phyloP scores from a whole-genome alignment of 129 eudicot genomes.

The Deinandra increscens region DNA sequence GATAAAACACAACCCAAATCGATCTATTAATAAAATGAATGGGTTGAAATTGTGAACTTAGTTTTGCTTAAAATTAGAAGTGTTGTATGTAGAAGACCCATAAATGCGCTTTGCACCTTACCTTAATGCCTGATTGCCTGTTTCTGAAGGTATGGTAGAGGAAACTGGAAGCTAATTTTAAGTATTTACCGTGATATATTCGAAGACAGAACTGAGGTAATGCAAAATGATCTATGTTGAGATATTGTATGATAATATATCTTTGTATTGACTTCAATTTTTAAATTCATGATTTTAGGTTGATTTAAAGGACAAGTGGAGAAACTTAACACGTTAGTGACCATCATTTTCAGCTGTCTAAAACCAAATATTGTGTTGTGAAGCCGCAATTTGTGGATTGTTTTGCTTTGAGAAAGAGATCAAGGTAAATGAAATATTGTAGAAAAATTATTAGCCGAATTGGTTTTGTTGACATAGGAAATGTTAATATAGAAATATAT shows the following conservation, averaged over 20 bases:
- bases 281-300: conserved; percentile 38
- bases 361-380: conserved; percentile 9
- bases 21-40: neutral
- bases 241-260: neutral
- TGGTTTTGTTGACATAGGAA: neutral
- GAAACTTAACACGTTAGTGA: conserved; percentile 47
- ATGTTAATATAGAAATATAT: neutral
- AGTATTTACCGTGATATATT: conserved; percentile 47
- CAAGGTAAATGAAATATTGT: conserved; percentile 19
- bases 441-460: neutral
- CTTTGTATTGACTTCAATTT: conserved; percentile 9
- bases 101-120: conserved; percentile 2
- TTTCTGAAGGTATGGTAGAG: conserved; percentile 58
- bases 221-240: neutral
- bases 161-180: conserved; percentile 75
- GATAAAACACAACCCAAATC: conserved; percentile 3
- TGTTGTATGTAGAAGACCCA: too few relatives aligned
- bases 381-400: neutral
- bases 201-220: conserved; percentile 75
- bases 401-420: conserved; percentile 9
- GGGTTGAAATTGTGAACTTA: neutral
- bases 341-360: neutral
- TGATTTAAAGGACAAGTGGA: conserved; percentile 83
- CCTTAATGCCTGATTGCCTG: neutral
- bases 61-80: neutral